Conservation (phyloP, 805 yeast species). For the Yamadazyma sp. region DNA sequence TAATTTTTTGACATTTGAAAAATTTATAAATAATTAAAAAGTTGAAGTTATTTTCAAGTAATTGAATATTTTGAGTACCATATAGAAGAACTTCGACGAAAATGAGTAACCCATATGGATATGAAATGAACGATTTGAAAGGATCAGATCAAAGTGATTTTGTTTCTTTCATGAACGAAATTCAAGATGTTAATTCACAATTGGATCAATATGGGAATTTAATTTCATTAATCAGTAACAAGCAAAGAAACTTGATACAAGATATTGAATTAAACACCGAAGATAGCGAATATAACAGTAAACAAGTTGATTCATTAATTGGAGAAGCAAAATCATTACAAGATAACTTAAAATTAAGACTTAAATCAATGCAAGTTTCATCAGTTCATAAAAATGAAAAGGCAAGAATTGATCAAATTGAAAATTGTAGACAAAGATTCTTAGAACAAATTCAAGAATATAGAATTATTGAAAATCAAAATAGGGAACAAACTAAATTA, state of each 20-base stretch:
- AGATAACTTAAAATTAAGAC: slow-evolving; percentile 66
- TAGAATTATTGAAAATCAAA: slow-evolving; percentile 81
- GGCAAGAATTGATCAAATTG: slow-evolving; percentile 87
- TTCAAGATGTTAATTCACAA: slow-evolving; percentile 41
- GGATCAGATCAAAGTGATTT: slow-evolving; percentile 37
- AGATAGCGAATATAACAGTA: slow-evolving; percentile 56
- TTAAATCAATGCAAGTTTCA: slow-evolving; percentile 71
- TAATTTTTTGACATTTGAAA: too few relatives aligned
- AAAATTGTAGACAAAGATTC: slow-evolving; percentile 79
- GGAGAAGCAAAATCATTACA: slow-evolving; percentile 80
- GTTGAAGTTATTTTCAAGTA: too few relatives aligned
- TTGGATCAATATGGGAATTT: slow-evolving; percentile 40
- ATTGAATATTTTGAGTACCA: too few relatives aligned
- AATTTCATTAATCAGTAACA: slow-evolving; percentile 37
- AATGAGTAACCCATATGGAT: slow-evolving; percentile 38
- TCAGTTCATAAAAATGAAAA: slow-evolving; percentile 59
- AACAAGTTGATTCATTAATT: slow-evolving; percentile 72
- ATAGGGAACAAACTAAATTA: slow-evolving; percentile 76
- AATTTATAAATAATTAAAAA: too few relatives aligned
- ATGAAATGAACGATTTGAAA: slow-evolving; percentile 26
- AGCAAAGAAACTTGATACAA: slow-evolving; percentile 39
- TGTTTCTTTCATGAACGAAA: slow-evolving; percentile 43
- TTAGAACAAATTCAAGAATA: slow-evolving; percentile 83
- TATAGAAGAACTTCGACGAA: too few relatives aligned
- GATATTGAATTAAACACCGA: slow-evolving; percentile 39